phyloP scores from a whole-genome alignment of 805 yeast species.

The Teunomyces gatunensis region DNA sequence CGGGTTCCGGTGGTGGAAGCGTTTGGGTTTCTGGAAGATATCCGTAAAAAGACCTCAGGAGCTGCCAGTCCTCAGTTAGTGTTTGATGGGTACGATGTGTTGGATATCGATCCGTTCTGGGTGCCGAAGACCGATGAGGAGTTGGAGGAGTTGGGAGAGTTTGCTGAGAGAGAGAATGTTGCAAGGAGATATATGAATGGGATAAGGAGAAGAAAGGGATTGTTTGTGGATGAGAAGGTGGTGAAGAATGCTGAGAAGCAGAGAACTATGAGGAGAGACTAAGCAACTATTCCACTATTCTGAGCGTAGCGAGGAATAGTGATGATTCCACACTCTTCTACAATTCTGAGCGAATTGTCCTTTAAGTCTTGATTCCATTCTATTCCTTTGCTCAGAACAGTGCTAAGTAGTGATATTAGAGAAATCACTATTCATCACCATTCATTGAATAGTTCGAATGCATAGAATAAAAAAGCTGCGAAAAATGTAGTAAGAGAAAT shows the following conservation, averaged over 20 bases:
- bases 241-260: conserved; percentile 93
- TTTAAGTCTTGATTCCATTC: too few relatives aligned
- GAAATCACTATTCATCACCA: too few relatives aligned
- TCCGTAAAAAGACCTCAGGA: conserved; percentile 89
- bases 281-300: conserved; percentile 2
- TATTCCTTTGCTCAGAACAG: too few relatives aligned
- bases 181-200: conserved; percentile 84
- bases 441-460: too few relatives aligned
- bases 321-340: too few relatives aligned
- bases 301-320: too few relatives aligned
- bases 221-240: conserved; percentile 85
- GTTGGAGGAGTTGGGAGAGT: conserved; percentile 87
- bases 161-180: conserved; percentile 87
- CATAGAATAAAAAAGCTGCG: too few relatives aligned
- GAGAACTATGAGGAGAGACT: conserved; percentile 77
- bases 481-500: not conserved
- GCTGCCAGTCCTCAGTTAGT: conserved; percentile 96
- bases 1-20: conserved; percentile 92
- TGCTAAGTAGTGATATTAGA: too few relatives aligned
- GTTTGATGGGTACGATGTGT: conserved; percentile 80
- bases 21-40: conserved; percentile 94
- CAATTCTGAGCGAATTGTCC: too few relatives aligned
- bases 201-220: conserved; percentile 82
- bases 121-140: conserved; percentile 98
- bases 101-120: conserved; percentile 97